Conservation (phyloP, 140 eudicot species). For the Oenanthe javanica region DNA sequence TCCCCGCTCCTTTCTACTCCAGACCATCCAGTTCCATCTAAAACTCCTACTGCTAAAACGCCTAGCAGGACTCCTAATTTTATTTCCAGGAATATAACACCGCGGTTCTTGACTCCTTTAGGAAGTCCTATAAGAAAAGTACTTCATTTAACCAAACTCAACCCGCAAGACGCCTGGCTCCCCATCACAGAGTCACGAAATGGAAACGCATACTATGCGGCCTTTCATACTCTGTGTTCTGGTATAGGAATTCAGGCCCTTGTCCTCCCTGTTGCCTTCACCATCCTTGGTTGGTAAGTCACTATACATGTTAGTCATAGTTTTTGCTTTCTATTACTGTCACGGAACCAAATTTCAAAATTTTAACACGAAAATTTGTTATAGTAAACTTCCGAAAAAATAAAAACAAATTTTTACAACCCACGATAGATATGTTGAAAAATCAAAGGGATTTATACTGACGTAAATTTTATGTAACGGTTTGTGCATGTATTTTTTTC, state of each 20-base stretch:
- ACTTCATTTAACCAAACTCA: constrained; percentile 11
- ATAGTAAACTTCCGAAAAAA: not conserved
- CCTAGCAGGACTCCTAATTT: not conserved
- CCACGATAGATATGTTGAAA: too few relatives aligned
- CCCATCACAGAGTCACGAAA: constrained; percentile 28
- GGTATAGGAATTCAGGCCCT: constrained; percentile 31
- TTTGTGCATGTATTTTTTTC: too few relatives aligned
- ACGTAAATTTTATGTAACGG: too few relatives aligned
- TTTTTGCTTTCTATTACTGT: too few relatives aligned
- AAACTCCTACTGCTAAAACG: constrained; percentile 3
- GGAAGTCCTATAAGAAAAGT: constrained; percentile 17
- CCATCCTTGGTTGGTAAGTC: constrained; percentile 18
- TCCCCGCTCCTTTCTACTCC: constrained; percentile 12
- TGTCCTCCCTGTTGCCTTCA: constrained; percentile 24
- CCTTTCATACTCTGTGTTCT: constrained; percentile 24
- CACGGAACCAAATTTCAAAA: too few relatives aligned
- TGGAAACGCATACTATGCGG: constrained; percentile 18
- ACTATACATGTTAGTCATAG: not conserved
- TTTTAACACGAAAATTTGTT: too few relatives aligned
- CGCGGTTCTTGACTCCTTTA: constrained; percentile 12
- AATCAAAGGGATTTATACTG: not conserved
- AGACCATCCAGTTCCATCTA: constrained; percentile 4
- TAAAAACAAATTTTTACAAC: not conserved
- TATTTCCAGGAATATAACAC: constrained; percentile 11
- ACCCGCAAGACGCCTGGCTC: constrained; percentile 27